phyloP scores from a whole-genome alignment of 1,284 basidiomycete species.

The Cutaneotrichosporon sp. region DNA sequence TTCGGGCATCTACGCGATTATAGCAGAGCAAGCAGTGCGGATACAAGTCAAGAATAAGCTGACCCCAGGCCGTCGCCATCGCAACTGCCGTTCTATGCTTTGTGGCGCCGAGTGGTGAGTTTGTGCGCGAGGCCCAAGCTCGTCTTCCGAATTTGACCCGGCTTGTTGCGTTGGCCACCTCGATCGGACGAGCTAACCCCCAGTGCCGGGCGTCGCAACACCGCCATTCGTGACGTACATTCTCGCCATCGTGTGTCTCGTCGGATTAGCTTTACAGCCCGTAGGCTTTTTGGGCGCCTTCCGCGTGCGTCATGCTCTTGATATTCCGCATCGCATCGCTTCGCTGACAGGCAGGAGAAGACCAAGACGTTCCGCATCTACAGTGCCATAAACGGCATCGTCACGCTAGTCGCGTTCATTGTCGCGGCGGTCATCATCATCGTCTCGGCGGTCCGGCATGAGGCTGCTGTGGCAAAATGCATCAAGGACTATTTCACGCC shows the following conservation, averaged over 20 bases:
- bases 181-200: constrained; percentile 4
- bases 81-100: constrained; percentile 74
- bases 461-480: constrained; percentile 67
- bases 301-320: constrained; percentile 57
- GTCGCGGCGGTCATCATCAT: constrained; percentile 76
- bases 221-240: constrained; percentile 72
- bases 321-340: not conserved
- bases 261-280: constrained; percentile 68
- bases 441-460: constrained; percentile 71
- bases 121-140: not conserved
- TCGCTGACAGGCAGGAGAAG: constrained; percentile 64
- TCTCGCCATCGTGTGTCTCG: constrained; percentile 71
- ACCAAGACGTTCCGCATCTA: constrained; percentile 72
- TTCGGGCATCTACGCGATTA: constrained; percentile 76
- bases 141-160: not conserved
- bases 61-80: constrained; percentile 58
- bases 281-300: constrained; percentile 79
- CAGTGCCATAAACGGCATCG: constrained; percentile 65
- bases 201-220: constrained; percentile 80
- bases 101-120: constrained; percentile 62
- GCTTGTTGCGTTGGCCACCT: not conserved
- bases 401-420: constrained; percentile 64
- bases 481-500: constrained; percentile 40
- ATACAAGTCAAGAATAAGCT: not conserved
- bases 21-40: constrained; percentile 68